Evolutionary conservation across 139 green algal species (phyloP).

Genomic region (Chlorella sp.): DNA sequence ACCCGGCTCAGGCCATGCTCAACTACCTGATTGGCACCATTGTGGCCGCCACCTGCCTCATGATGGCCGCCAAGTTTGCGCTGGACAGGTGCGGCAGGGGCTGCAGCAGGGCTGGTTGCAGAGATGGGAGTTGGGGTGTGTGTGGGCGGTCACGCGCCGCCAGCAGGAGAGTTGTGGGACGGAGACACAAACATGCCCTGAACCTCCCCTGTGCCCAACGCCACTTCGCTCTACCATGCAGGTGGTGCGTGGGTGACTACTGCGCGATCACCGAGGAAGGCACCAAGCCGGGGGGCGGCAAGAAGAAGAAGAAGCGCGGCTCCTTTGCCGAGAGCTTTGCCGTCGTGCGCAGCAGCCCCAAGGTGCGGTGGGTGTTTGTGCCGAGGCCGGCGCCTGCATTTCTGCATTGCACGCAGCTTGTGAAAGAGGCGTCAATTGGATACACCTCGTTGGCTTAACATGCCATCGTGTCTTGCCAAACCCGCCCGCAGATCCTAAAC

Average conservation of each 20-base stretch:
- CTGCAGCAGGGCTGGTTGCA: too few relatives aligned
- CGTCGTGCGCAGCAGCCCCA: constrained; percentile 58
- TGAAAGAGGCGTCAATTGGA: background rate
- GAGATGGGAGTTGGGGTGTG: too few relatives aligned
- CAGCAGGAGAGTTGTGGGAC: too few relatives aligned
- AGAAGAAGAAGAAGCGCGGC: constrained; percentile 75
- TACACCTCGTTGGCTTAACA: background rate
- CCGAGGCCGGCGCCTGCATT: background rate
- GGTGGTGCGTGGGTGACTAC: constrained; percentile 40
- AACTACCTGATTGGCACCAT: constrained; percentile 66
- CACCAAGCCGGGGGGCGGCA: constrained; percentile 18
- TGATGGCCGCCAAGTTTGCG: constrained; percentile 67
- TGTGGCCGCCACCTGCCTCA: constrained; percentile 57
- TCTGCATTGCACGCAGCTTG: background rate
- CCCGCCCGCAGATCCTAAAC: constrained; percentile 65
- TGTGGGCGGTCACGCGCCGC: too few relatives aligned
- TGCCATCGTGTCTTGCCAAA: background rate
- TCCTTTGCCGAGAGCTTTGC: constrained; percentile 61
- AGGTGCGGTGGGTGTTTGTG: background rate
- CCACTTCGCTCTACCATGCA: background rate
- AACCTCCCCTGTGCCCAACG: too few relatives aligned
- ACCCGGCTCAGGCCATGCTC: constrained; percentile 36
- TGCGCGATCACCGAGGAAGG: constrained; percentile 20
- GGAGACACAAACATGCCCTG: too few relatives aligned
- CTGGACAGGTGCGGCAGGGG: constrained; percentile 46